Evolutionary conservation across 495 filamentous ascomycete species (phyloP), one percentile per base, ranked within the genome.

Genomic region (Aspergillus cavernicola): DNA sequence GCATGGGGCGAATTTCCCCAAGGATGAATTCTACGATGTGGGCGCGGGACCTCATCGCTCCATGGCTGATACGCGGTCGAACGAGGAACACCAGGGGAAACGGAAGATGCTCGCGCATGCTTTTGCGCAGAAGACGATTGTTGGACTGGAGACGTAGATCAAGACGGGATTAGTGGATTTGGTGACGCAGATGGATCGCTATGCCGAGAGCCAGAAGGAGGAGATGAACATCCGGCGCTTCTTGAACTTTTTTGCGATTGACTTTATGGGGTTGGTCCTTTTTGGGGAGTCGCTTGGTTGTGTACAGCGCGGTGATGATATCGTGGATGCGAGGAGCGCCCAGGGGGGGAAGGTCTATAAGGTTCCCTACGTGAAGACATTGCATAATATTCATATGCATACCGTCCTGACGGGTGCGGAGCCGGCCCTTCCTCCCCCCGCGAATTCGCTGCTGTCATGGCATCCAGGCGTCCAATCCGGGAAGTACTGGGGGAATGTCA

Each of bases 1-100:
- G 18, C 75, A 81, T 56, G 64, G 59, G 19, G 74, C 77, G 0
- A 54, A 56, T 23, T 74, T 71, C 48, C 55, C 59, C 23, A 81
- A 80, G 50, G 76, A 75, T 48, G 44, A 57, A 2, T 66, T 64
- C 13, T 81, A 81, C 59, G 47, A 52, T 7, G 51, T 64, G 12
- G 39, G 63, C 3, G 49, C 64, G 4, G 76, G 74, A 4, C 56
- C 64, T 6, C 70, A 75, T 44, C 63, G 52, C n/a, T 65, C 69
- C 33, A 60, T 72, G 1, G 66, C 68, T 29, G 69, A 76, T 49
- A 66, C 68, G 12, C 52, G 67, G 4, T 62, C 71, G 37, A 64
- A 65, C 41, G 40, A 52, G 6, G 67, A 73, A 4, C 72, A 76
- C 49, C 57, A 62, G 7, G 52, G 56, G 33, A 76, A 76, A 58